phyloP scores from a whole-genome alignment of 192 early-diverging fungal species.

The Entomortierella beljakovae region DNA sequence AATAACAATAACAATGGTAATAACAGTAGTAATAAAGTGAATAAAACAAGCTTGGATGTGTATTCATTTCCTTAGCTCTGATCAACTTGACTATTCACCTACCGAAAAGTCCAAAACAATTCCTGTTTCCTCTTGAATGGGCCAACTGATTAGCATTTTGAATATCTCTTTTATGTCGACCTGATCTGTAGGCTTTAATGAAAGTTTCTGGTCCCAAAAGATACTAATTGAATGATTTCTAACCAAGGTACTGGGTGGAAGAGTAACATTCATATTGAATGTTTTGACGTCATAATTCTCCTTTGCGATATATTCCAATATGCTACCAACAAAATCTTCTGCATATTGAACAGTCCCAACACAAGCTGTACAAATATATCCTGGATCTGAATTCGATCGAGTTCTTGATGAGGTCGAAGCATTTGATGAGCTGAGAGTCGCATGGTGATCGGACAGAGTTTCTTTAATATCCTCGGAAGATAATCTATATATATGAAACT shows the following conservation, averaged over 20 bases:
- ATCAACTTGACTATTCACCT: neutral
- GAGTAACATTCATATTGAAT: conserved; percentile 55
- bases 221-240: conserved; percentile 55
- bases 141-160: conserved; percentile 56
- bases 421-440: neutral
- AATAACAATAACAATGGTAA: no score
- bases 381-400: neutral
- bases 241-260: conserved; percentile 54
- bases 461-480: conserved; percentile 39
- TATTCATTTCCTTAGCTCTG: neutral
- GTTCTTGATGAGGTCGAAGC: neutral
- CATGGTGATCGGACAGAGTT: neutral
- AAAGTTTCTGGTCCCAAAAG: conserved; percentile 36
- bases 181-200: conserved; percentile 5
- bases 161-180: conserved; percentile 74
- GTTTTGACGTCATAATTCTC: conserved; percentile 46
- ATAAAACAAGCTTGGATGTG: neutral
- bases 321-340: conserved; percentile 26
- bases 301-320: conserved; percentile 29
- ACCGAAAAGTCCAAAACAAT: conserved; percentile 52
- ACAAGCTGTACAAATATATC: conserved; percentile 37
- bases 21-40: no score
- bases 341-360: conserved; percentile 50
- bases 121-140: conserved; percentile 39
- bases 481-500: conserved; percentile 45